Percentiles rank a stretch among this genome's conserved stretches.
phyloP scores from a whole-genome alignment of 495 filamentous ascomycete genomes.

The Hypomontagnella monticulosa region DNA sequence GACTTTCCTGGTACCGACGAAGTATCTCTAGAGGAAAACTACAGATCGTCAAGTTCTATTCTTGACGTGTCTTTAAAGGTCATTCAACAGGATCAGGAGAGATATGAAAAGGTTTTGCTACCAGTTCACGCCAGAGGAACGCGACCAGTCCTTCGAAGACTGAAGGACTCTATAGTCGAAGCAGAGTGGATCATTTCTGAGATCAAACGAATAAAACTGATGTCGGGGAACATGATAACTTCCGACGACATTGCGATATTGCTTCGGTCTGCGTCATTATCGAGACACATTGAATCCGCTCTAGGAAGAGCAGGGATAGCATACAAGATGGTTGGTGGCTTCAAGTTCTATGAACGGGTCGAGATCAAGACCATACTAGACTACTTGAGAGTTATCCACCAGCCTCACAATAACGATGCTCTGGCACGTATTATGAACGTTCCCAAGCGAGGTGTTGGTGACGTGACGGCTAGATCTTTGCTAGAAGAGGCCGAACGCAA shows the following conservation, averaged over 20 bases:
- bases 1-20: slow-evolving; percentile 81
- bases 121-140: slow-evolving; percentile 85
- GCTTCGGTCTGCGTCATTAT: slow-evolving; percentile 83
- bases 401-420: slow-evolving; percentile 90
- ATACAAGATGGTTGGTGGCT: slow-evolving; percentile 91
- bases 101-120: slow-evolving; percentile 80
- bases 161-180: slow-evolving; percentile 77
- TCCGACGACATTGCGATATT: slow-evolving; percentile 87
- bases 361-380: slow-evolving; percentile 92
- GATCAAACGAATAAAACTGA: slow-evolving; percentile 72
- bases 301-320: slow-evolving; percentile 87
- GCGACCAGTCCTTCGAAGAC: slow-evolving; percentile 81
- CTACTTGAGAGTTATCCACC: slow-evolving; percentile 86
- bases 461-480: slow-evolving; percentile 76
- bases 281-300: slow-evolving; percentile 82
- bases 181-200: slow-evolving; percentile 91
- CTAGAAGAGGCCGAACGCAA: slow-evolving; percentile 77
- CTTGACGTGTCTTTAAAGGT: slow-evolving; percentile 81
- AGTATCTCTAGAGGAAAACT: slow-evolving; percentile 93
- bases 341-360: slow-evolving; percentile 88
- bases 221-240: slow-evolving; percentile 77
- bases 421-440: slow-evolving; percentile 86
- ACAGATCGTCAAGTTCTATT: slow-evolving; percentile 92
- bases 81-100: slow-evolving; percentile 87
- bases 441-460: slow-evolving; percentile 83